These are phyloP conservation scores for Nannochloropsis oceanica DNA, from an alignment of 108 stramenopile genomes.

Conservation along the genomic window DNA sequence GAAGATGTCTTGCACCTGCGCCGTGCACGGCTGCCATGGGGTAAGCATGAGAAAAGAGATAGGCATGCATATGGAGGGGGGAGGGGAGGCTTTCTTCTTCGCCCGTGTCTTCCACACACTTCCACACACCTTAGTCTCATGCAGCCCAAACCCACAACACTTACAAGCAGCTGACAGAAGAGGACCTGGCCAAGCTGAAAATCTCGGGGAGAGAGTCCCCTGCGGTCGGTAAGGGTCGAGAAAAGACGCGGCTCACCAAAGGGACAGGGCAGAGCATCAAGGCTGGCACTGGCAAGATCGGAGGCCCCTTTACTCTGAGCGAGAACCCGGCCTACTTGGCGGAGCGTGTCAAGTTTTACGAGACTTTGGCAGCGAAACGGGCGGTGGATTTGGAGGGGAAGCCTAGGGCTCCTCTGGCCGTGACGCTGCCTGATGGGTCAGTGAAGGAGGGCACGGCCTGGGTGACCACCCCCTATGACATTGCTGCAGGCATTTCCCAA, in stretches of 20 bases:
- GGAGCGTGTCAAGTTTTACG: constrained; percentile 26
- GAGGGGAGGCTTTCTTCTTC: neutral
- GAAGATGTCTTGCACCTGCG: neutral
- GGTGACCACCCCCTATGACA: constrained; percentile 77
- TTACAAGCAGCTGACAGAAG: neutral
- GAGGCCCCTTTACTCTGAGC: constrained; percentile 6
- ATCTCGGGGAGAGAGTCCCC: neutral
- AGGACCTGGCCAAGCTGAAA: neutral
- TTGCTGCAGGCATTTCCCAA: constrained; percentile 69
- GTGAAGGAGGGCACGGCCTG: constrained; percentile 42
- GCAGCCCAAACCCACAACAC: neutral
- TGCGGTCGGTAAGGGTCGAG: neutral
- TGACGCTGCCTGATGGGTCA: constrained; percentile 91
- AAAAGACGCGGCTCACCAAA: constrained; percentile 28
- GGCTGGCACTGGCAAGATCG: constrained; percentile 7
- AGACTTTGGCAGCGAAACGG: constrained; percentile 17
- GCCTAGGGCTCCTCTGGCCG: constrained; percentile 56
- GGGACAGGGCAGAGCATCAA: constrained; percentile 17
- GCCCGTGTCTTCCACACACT: neutral
- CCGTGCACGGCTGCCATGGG: neutral
- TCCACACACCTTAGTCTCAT: neutral
- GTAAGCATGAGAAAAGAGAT: neutral
- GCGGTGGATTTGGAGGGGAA: constrained; percentile 32
- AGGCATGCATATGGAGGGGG: neutral
- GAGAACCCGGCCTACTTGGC: constrained; percentile 32